These are phyloP conservation scores for Zopfochytrium polystomum DNA, from an alignment of 371 early-diverging fungal genomes.

Conservation along the genomic window DNA sequence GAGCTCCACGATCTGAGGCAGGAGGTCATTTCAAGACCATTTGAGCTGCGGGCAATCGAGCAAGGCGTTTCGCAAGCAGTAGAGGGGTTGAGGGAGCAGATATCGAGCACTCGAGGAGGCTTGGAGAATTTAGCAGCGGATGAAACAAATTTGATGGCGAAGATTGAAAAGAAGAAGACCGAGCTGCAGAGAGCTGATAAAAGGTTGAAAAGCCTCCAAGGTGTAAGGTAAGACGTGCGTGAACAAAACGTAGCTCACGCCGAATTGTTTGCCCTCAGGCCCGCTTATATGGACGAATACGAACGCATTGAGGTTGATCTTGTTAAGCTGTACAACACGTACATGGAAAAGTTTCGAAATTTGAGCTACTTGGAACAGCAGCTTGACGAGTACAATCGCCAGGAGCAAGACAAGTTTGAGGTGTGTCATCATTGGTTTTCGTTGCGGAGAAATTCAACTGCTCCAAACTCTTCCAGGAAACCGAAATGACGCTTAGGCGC, in stretches of 20 bases:
- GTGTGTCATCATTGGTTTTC: conserved; percentile 13
- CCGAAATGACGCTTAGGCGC: conserved; percentile 39
- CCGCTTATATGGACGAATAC: conserved; percentile 58
- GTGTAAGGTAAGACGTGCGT: conserved; percentile 41
- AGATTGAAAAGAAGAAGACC: conserved; percentile 47
- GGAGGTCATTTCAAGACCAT: conserved; percentile 40
- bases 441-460: background rate
- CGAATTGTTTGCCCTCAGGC: conserved; percentile 25
- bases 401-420: conserved; percentile 49
- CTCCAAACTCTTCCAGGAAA: conserved; percentile 29
- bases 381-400: conserved; percentile 42
- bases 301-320: conserved; percentile 51
- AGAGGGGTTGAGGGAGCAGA: conserved; percentile 24
- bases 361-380: conserved; percentile 48
- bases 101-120: conserved; percentile 18
- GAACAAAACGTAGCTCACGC: background rate
- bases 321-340: conserved; percentile 37
- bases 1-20: conserved; percentile 38
- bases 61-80: conserved; percentile 34
- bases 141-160: conserved; percentile 44
- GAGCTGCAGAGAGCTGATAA: conserved; percentile 51
- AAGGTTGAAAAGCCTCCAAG: conserved; percentile 44
- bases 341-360: conserved; percentile 49
- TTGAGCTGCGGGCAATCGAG: conserved; percentile 43
- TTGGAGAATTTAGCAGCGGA: conserved; percentile 42